Percentiles rank a stretch among this genome's conserved stretches.
phyloP scores from a whole-genome alignment of 1,139 yeast genomes.

The Geotrichum klebahnii region DNA sequence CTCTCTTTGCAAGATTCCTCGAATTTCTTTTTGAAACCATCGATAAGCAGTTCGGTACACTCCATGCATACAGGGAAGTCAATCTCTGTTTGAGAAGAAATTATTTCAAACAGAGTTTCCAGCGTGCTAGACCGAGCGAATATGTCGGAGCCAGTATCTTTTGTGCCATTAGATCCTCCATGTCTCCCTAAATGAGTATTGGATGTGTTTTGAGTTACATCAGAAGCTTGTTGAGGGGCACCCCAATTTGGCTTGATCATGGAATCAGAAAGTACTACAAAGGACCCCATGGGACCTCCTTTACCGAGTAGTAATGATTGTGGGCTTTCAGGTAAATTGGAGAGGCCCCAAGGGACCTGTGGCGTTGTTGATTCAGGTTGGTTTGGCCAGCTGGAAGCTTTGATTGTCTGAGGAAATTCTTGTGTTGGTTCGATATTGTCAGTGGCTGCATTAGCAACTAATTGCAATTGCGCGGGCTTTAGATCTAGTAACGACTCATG shows the following conservation, averaged over 20 bases:
- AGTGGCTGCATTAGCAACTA: slow-evolving; percentile 30
- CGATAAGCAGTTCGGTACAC: slow-evolving; percentile 66
- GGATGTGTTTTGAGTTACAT: not conserved
- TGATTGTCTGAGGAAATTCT: not conserved
- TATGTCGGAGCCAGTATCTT: slow-evolving; percentile 33
- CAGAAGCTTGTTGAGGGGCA: slow-evolving; percentile 14
- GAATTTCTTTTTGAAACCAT: slow-evolving; percentile 64
- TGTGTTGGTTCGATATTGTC: slow-evolving; percentile 6
- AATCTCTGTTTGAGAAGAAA: slow-evolving; percentile 67
- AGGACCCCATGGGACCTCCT: slow-evolving; percentile 21
- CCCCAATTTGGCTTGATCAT: slow-evolving; percentile 20
- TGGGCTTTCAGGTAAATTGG: slow-evolving; percentile 18
- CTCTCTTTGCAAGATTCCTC: slow-evolving; percentile 74
- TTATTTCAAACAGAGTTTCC: slow-evolving; percentile 60
- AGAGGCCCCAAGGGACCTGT: slow-evolving; percentile 21
- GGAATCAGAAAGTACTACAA: slow-evolving; percentile 21
- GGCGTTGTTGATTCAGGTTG: not conserved
- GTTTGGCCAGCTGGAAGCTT: slow-evolving; percentile 6
- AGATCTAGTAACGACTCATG: slow-evolving; percentile 53
- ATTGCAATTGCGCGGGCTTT: slow-evolving; percentile 51
- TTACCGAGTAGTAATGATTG: slow-evolving; percentile 12
- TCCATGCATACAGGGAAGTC: slow-evolving; percentile 87
- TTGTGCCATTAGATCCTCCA: slow-evolving; percentile 4
- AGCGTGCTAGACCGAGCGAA: slow-evolving; percentile 47
- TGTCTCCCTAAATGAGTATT: not conserved